These are phyloP conservation scores for Candida maesae DNA, from an alignment of 805 yeast genomes.

Conservation along the genomic window DNA sequence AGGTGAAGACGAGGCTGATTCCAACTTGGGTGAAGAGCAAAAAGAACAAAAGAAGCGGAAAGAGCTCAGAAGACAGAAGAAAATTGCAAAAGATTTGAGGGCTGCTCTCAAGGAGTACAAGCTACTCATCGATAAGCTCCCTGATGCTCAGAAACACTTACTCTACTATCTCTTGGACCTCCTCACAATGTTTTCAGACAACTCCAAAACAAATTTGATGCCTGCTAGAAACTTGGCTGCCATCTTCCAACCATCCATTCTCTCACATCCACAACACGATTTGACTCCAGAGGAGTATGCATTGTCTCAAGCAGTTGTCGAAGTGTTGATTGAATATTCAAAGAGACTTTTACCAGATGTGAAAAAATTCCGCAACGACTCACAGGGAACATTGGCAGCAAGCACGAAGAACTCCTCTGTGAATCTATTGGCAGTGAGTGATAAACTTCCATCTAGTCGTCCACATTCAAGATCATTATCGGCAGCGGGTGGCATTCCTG, in stretches of 20 bases:
- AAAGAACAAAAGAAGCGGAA: conserved; percentile 29
- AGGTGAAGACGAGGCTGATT: conserved; percentile 15
- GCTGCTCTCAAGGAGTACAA: conserved; percentile 73
- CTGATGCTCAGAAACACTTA: conserved; percentile 75
- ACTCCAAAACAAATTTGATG: conserved; percentile 80
- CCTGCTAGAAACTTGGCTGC: conserved; percentile 91
- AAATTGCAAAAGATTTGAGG: conserved; percentile 59
- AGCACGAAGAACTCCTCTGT: conserved; percentile 16
- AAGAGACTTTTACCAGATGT: conserved; percentile 66
- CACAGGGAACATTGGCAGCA: conserved; percentile 8
- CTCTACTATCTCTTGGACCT: conserved; percentile 84
- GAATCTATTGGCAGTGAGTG: conserved; percentile 17
- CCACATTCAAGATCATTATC: conserved; percentile 42
- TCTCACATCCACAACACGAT: conserved; percentile 90
- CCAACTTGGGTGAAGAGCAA: conserved; percentile 22
- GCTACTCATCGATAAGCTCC: conserved; percentile 60
- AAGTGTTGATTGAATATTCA: conserved; percentile 83
- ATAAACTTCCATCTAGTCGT: too few relatives aligned
- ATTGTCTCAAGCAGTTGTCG: conserved; percentile 78
- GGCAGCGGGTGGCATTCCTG: conserved; percentile 41
- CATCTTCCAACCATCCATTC: conserved; percentile 92
- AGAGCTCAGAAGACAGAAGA: conserved; percentile 42
- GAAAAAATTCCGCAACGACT: conserved; percentile 25
- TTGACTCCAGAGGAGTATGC: conserved; percentile 91
- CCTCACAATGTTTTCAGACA: conserved; percentile 77